Evolutionary conservation across 2,329 filamentous ascomycete genomes (phyloP), one percentile per base, ranked within the genome.

Genomic region (Trichoderma breve): DNA sequence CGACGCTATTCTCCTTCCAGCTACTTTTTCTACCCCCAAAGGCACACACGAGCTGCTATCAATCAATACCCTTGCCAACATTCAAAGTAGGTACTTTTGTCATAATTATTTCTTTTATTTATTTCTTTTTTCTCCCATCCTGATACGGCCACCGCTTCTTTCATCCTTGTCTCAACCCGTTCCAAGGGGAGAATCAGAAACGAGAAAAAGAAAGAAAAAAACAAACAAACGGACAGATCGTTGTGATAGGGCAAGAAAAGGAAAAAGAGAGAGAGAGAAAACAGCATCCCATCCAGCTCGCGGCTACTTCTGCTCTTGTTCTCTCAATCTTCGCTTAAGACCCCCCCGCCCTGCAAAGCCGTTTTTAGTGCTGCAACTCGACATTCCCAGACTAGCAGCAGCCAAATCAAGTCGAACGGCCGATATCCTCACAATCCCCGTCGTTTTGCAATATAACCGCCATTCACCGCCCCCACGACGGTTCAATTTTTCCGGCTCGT

Each of bases 301-400:
- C 63, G 32, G 28, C 64, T 30, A 24, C 8, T 34, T 67, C 63
- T 66, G n/a, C 32, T 24, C 34, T 43, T n/a, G 34, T 34, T 30
- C 65, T 63, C 68, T 53, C 43, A 34, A n/a, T 67, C 53, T 69
- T 62, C 68, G 58, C 60, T 66, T 60, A 28, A 53, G 34, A 51
- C 36, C 55, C 69, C 69, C 62, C 62, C 70, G 53, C 70, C 34
- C 70, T 65, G 62, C 57, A 62, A n/a, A 51, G 36, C 57, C 47
- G 36, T 32, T 61, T 68, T 69, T 69, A 69, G 66, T 69, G 66
- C 66, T 71, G 70, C 70, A 60, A 66, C 62, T 67, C 63, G 70
- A 71, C 70, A 66, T 71, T 71, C 58, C 57, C 58, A 55, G 68
- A 14, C 68, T 70, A 70, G 68, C 68, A 70, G 68, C 68, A 70